These are phyloP conservation scores for Hypoxylon fragiforme DNA, from an alignment of 495 filamentous ascomycete genomes.

Conservation along the genomic window DNA sequence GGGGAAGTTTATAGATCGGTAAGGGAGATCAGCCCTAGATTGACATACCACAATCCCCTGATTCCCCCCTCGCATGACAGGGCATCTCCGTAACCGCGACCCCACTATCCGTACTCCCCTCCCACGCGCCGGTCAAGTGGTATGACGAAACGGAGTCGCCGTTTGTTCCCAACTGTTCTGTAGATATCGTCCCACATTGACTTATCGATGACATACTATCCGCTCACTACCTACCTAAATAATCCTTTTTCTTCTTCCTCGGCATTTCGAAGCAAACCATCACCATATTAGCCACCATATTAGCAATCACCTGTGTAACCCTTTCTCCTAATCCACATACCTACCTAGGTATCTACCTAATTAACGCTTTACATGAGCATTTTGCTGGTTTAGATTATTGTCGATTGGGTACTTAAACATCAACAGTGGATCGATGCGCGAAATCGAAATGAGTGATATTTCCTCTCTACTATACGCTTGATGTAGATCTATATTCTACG, in stretches of 20 bases:
- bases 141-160: constrained; percentile 35
- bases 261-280: background rate
- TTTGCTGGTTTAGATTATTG: background rate
- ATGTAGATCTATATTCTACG: too few relatives aligned
- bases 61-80: constrained; percentile 26
- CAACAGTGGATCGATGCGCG: constrained; percentile 6
- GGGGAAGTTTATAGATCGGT: constrained; percentile 17
- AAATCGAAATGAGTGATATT: constrained; percentile 21
- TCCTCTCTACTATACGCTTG: too few relatives aligned
- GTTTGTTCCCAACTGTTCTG: constrained; percentile 16
- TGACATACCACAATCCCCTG: constrained; percentile 31
- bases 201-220: too few relatives aligned
- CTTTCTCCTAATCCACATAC: too few relatives aligned
- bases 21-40: constrained; percentile 1
- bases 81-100: constrained; percentile 20
- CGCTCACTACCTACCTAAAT: background rate
- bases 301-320: too few relatives aligned
- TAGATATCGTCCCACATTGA: constrained; percentile 20
- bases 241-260: background rate
- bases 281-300: background rate
- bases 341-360: too few relatives aligned
- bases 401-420: constrained; percentile 20
- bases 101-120: constrained; percentile 15
- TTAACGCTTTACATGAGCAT: too few relatives aligned
- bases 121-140: constrained; percentile 16